These are phyloP conservation scores for Beauveria caledonica DNA, from an alignment of 2,329 filamentous ascomycete genomes.

Conservation along the genomic window DNA sequence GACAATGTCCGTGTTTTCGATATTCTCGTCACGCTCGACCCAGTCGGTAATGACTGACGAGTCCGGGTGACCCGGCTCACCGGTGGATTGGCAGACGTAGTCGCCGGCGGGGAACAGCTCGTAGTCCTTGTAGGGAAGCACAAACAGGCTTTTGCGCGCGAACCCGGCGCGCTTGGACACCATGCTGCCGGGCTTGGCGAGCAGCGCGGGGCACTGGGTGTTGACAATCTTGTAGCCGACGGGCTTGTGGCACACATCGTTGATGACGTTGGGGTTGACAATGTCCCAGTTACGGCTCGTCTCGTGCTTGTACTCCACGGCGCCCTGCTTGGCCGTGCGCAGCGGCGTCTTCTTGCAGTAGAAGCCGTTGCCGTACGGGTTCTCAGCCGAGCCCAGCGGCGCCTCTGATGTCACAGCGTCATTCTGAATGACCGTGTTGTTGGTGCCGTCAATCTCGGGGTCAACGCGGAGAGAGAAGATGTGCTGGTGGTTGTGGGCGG, in stretches of 20 bases:
- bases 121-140: slow-evolving; percentile 33
- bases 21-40: slow-evolving; percentile 38
- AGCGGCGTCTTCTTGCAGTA: slow-evolving; percentile 29
- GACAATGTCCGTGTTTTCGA: slow-evolving; percentile 42
- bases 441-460: slow-evolving; percentile 53
- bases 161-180: slow-evolving; percentile 33
- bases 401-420: slow-evolving; percentile 55
- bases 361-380: slow-evolving; percentile 69
- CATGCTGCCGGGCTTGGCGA: slow-evolving; percentile 31
- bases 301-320: slow-evolving; percentile 20
- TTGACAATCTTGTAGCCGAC: slow-evolving; percentile 40
- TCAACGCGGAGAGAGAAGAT: slow-evolving; percentile 61
- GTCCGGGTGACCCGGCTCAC: slow-evolving; percentile 20
- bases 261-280: slow-evolving; percentile 32
- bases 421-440: slow-evolving; percentile 60
- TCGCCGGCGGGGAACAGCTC: slow-evolving; percentile 35
- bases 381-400: slow-evolving; percentile 57
- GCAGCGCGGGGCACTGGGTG: slow-evolving; percentile 37
- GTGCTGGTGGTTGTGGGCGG: slow-evolving; percentile 64
- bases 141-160: slow-evolving; percentile 33
- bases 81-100: slow-evolving; percentile 39
- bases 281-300: slow-evolving; percentile 35
- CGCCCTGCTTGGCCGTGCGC: slow-evolving; percentile 17
- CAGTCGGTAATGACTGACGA: slow-evolving; percentile 33
- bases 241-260: slow-evolving; percentile 33